Conservation (phyloP, 352 stramenopile species). For the Saprolegnia diclina region DNA sequence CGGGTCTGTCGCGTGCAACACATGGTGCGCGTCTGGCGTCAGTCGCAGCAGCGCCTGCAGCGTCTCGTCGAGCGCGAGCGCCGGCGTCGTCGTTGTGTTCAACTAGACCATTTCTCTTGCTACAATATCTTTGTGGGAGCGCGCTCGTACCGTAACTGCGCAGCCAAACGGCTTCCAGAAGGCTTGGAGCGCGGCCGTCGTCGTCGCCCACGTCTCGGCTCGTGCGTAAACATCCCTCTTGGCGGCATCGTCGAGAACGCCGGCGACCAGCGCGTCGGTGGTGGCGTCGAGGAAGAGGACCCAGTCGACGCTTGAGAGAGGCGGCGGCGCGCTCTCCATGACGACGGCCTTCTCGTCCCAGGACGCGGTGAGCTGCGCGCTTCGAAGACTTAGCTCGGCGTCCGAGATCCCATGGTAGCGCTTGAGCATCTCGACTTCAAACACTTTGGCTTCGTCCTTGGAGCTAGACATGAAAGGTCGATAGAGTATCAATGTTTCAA, state of each 20-base stretch:
- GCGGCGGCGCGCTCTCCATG: background rate
- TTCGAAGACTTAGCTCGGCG: background rate
- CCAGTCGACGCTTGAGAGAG: constrained; percentile 18
- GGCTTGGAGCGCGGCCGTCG: background rate
- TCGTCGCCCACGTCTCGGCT: background rate
- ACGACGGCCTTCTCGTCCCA: constrained; percentile 12
- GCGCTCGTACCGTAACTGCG: background rate
- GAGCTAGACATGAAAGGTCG: background rate
- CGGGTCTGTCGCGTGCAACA: background rate
- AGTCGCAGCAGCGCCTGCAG: constrained; percentile 13
- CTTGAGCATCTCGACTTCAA: constrained; percentile 21
- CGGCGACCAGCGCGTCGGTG: background rate
- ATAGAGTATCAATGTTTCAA: background rate
- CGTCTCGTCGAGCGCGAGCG: constrained; percentile 5
- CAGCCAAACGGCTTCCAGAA: constrained; percentile 28
- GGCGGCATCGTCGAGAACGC: background rate
- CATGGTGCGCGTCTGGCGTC: background rate
- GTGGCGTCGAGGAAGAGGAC: constrained; percentile 10
- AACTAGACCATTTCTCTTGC: background rate
- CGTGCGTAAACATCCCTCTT: background rate
- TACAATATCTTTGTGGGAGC: no score
- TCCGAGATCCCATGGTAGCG: constrained; percentile 6
- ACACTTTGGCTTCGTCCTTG: constrained; percentile 23
- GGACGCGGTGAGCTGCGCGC: background rate
- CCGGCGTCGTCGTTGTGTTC: background rate